A percentile compares a stretch with the other conserved stretches of the same genome.
Evolutionary conservation across 257 asterid species (phyloP).

Genomic region (Forsythia viridissima): DNA sequence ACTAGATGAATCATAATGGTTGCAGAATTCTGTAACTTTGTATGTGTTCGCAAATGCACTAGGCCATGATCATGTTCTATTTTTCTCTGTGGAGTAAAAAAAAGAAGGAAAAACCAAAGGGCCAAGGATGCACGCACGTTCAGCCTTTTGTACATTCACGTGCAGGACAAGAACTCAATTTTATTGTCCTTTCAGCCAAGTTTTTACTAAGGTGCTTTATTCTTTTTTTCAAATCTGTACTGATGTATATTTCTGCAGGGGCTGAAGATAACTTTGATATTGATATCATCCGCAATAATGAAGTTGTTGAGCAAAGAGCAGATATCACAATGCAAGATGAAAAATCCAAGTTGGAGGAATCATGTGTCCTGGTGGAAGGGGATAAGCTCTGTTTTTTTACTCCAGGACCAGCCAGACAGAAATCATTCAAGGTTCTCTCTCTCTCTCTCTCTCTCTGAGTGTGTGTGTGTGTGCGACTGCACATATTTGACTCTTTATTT

Average conservation of each 20-base stretch:
- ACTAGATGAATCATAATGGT: too few relatives aligned
- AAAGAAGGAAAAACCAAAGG: not conserved
- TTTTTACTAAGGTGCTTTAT: not conserved
- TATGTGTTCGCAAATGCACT: too few relatives aligned
- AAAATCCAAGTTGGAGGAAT: constrained; percentile 49
- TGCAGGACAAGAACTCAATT: not conserved
- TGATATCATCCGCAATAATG: constrained; percentile 37
- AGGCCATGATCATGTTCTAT: not conserved
- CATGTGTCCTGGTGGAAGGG: constrained; percentile 66
- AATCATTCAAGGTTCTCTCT: constrained; percentile 62
- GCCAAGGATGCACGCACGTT: not conserved
- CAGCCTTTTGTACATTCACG: not conserved
- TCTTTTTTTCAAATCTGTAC: not conserved
- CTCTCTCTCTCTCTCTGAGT: not conserved
- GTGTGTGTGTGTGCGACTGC: not conserved
- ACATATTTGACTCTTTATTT: constrained; percentile 2
- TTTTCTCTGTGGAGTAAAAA: not conserved
- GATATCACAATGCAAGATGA: constrained; percentile 35
- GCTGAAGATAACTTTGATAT: constrained; percentile 34
- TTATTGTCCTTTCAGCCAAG: not conserved
- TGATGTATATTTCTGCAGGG: constrained; percentile 15
- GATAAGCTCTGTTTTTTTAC: constrained; percentile 31
- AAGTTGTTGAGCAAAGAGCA: constrained; percentile 17
- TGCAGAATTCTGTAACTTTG: too few relatives aligned
- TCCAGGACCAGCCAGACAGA: constrained; percentile 37